Conservation (phyloP, 2,329 filamentous ascomycete species). For the Phialophora expanda region DNA sequence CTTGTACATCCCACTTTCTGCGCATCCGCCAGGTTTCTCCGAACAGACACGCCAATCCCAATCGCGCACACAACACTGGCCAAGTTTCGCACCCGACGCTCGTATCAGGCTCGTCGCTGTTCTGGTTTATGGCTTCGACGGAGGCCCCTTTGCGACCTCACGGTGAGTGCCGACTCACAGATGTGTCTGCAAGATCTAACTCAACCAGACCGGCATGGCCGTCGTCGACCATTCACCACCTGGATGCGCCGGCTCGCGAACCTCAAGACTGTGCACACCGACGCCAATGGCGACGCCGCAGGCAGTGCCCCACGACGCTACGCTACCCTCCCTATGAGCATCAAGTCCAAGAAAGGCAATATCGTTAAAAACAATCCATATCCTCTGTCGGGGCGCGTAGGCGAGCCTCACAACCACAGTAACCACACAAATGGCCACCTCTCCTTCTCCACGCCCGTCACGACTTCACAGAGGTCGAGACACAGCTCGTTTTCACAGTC, state of each 20-base stretch:
- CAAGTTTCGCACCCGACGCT: not conserved
- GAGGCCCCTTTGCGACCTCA: conserved; percentile 37
- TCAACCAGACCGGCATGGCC: conserved; percentile 68
- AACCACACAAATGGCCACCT: conserved; percentile 56
- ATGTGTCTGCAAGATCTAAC: conserved; percentile 13
- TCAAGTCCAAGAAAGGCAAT: conserved; percentile 61
- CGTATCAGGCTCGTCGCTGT: not conserved
- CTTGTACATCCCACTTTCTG: conserved; percentile 7
- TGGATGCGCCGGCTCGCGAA: conserved; percentile 94
- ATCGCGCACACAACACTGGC: not conserved
- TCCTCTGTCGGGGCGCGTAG: conserved; percentile 69
- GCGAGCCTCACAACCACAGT: conserved; percentile 35
- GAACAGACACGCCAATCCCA: not conserved
- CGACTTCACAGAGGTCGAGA: conserved; percentile 60
- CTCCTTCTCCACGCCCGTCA: conserved; percentile 57
- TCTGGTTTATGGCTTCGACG: conserved; percentile 36
- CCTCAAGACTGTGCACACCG: conserved; percentile 75
- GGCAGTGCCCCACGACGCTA: conserved; percentile 35
- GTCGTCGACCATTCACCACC: conserved; percentile 83
- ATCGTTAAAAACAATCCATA: conserved; percentile 88
- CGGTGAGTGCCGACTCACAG: conserved; percentile 27
- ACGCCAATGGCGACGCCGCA: conserved; percentile 46
- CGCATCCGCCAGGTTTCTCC: conserved; percentile 3
- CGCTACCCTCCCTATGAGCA: conserved; percentile 28
- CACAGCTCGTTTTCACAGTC: conserved; percentile 60